Evolutionary conservation across 1,139 yeast species (phyloP), one percentile per base, ranked within the genome.

Genomic region (Suhomyces kunorum): DNA sequence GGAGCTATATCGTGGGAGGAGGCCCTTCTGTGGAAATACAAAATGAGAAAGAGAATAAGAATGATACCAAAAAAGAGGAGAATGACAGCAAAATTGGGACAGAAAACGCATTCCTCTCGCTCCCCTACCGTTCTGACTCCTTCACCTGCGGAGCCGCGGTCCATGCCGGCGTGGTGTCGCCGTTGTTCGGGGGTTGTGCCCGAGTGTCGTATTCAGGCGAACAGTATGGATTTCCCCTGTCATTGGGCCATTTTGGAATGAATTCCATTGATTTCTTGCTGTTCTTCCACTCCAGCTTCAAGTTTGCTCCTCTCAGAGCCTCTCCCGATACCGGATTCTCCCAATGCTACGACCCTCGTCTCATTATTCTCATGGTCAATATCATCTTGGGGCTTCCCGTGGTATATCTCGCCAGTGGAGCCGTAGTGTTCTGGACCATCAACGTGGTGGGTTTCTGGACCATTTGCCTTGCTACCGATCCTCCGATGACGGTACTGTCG

Each of bases 71-170:
- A 16, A 17, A 16, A 5, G 14, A 17, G 3, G n/a, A 15, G 13
- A 8, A 16, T 8, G 14, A 6, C n/a, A 9, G 17, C 11, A 15
- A 17, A 7, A n/a, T 20, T 7, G 8, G n/a, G 4, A 20, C 2
- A 2, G 24, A 20, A 7, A 29, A 29, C 7, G 17, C n/a, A 19
- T 29, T 29, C 13, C 30, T 33, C 23, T 25, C 34, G 6, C 64
- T 65, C 18, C 88, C 89, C 1, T 92, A 88, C 55, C 70, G 98
- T 45, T 92, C 88, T 0, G 98, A 92, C 61, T 86, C 96, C 1
- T 89, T 71, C 55, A 82, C 92, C 0, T 92, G 98, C 61, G 94
- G 90, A 0, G 83, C 97, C 1, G 98, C 95, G 0, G 79, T 86
- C 3, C 96, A 90, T 59, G 83, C 90, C 2, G 97, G 97, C 1